phyloP scores from a whole-genome alignment of 441 rosid species.

The Erodium chrysanthum region DNA sequence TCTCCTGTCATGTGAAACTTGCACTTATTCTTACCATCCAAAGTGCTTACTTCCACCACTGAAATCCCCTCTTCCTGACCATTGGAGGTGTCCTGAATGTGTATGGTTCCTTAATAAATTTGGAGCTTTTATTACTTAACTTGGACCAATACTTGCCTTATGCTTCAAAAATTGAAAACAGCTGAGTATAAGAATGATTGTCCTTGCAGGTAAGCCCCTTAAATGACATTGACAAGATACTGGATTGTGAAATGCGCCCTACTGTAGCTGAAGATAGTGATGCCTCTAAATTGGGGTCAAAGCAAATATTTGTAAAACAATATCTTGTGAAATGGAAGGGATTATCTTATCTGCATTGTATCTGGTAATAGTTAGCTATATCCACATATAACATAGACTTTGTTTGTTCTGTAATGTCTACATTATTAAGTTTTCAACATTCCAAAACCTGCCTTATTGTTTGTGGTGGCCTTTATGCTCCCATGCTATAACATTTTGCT shows the following conservation, averaged over 20 bases:
- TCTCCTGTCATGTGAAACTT: conserved; percentile 72
- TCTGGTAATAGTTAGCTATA: conserved; percentile 46
- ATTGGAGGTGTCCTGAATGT: conserved; percentile 99
- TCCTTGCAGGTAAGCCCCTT: conserved; percentile 85
- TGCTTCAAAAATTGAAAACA: conserved; percentile 10
- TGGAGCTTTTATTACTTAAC: conserved; percentile 6
- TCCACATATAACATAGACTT: neutral
- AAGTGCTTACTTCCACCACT: conserved; percentile 80
- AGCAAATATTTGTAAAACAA: conserved; percentile 80
- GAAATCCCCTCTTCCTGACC: conserved; percentile 55
- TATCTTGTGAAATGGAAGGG: conserved; percentile 99
- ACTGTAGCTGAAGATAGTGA: conserved; percentile 59
- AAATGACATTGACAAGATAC: conserved; percentile 81
- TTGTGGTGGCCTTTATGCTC: conserved; percentile 1
- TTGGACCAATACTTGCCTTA: conserved; percentile 4
- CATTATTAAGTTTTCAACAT: neutral
- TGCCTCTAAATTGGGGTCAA: conserved; percentile 53
- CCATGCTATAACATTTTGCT: neutral
- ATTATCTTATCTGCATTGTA: conserved; percentile 88
- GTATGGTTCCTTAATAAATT: conserved; percentile 36
- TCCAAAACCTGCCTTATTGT: neutral
- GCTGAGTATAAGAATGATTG: conserved; percentile 20
- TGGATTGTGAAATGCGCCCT: conserved; percentile 94
- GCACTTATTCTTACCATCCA: conserved; percentile 73
- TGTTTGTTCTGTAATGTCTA: neutral